Evolutionary conservation across 805 yeast genomes (phyloP).

Genomic region (Teunomyces kruisii): DNA sequence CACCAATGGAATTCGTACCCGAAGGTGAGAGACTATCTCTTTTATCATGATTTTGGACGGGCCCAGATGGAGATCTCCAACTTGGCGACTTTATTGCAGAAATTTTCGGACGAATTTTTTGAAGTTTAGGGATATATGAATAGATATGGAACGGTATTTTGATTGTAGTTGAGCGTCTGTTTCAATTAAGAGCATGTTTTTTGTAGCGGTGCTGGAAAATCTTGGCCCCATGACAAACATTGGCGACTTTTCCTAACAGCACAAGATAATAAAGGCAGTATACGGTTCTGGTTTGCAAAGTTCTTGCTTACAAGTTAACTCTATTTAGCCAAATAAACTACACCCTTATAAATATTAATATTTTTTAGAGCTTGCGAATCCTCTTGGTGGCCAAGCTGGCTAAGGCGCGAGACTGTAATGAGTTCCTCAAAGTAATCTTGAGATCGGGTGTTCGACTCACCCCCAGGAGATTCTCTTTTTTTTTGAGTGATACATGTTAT

Average conservation of each 20-base stretch:
- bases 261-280: too few relatives aligned
- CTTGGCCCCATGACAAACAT: too few relatives aligned
- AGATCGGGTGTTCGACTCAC: conserved; percentile 53
- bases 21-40: conserved; percentile 65
- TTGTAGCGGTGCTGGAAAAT: too few relatives aligned
- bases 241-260: too few relatives aligned
- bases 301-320: too few relatives aligned
- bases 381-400: conserved; percentile 52
- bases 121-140: background rate
- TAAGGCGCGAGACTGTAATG: conserved; percentile 51
- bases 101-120: background rate
- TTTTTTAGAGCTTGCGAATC: background rate
- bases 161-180: too few relatives aligned
- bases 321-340: too few relatives aligned
- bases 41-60: conserved; percentile 43
- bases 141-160: background rate
- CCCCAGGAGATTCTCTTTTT: conserved; percentile 41
- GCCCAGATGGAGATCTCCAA: conserved; percentile 56
- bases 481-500: too few relatives aligned
- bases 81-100: conserved; percentile 29
- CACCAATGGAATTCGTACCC: conserved; percentile 72
- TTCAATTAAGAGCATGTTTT: too few relatives aligned
- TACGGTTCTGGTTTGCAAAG: too few relatives aligned
- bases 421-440: conserved; percentile 38
- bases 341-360: too few relatives aligned